These are phyloP conservation scores for Cicer arietinum DNA, from an alignment of 306 rosid species.

Conservation along the genomic window DNA sequence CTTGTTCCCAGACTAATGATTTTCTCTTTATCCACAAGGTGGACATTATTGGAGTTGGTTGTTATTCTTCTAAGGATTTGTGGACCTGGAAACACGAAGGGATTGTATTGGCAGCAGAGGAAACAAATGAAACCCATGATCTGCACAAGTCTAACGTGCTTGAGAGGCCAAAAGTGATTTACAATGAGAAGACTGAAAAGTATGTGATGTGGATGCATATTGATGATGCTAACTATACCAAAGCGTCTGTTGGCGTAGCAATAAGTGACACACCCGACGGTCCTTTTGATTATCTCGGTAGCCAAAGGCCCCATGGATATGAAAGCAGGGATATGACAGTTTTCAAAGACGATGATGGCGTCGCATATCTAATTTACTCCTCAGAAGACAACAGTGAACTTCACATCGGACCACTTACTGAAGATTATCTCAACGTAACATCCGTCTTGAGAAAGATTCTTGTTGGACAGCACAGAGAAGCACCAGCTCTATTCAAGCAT, in stretches of 20 bases:
- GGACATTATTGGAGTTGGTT: conserved; percentile 95
- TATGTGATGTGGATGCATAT: conserved; percentile 99
- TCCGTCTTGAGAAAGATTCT: conserved; percentile 68
- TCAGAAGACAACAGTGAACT: conserved; percentile 97
- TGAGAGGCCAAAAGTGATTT: conserved; percentile 94
- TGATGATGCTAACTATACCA: conserved; percentile 91
- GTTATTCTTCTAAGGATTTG: conserved; percentile 95
- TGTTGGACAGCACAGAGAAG: conserved; percentile 93
- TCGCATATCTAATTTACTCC: conserved; percentile 89
- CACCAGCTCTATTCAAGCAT: conserved; percentile 94
- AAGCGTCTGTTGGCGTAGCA: conserved; percentile 88
- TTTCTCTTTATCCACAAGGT: conserved; percentile 60
- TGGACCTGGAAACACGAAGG: conserved; percentile 99
- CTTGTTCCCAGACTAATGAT: conserved; percentile 13
- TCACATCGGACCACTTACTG: conserved; percentile 84
- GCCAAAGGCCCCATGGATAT: conserved; percentile 90
- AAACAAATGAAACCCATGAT: conserved; percentile 84
- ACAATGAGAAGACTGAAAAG: conserved; percentile 80
- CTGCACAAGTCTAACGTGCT: conserved; percentile 89
- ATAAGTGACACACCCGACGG: conserved; percentile 82
- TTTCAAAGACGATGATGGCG: conserved; percentile 89
- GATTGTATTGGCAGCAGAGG: conserved; percentile 83
- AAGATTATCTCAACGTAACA: conserved; percentile 78
- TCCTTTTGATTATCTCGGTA: conserved; percentile 81
- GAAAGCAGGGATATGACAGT: conserved; percentile 97